These are phyloP conservation scores for Monilinia fructicola DNA, from an alignment of 2,329 filamentous ascomycete species.

Conservation along the genomic window DNA sequence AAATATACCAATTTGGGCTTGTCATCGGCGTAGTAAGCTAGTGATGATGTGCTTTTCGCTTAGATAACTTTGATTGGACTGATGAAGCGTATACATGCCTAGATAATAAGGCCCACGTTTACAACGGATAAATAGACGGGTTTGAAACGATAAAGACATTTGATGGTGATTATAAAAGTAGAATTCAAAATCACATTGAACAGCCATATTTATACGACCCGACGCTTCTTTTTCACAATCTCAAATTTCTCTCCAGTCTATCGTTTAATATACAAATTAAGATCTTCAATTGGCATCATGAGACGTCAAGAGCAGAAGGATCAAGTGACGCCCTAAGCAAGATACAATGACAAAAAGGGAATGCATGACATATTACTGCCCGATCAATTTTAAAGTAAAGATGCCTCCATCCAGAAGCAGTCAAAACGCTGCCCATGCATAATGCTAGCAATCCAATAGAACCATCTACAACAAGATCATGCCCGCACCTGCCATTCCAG, in stretches of 20 bases:
- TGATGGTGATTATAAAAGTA: background rate
- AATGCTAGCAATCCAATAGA: background rate
- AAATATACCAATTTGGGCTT: slow-evolving; percentile 11
- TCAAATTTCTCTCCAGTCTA: slow-evolving; percentile 10
- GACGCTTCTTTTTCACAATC: background rate
- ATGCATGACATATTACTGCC: slow-evolving; percentile 5
- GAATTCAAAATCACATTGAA: background rate
- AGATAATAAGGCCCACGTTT: background rate
- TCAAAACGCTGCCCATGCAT: background rate
- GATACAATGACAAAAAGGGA: background rate
- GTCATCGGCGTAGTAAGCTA: slow-evolving; percentile 17
- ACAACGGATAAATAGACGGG: background rate
- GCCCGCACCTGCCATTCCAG: slow-evolving; percentile 51
- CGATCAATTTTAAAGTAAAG: slow-evolving; percentile 9
- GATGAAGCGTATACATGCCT: background rate
- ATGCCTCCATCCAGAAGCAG: slow-evolving; percentile 15
- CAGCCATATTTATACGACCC: background rate
- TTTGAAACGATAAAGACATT: background rate
- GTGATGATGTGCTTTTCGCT: slow-evolving; percentile 22
- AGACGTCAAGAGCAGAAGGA: background rate
- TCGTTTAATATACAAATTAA: slow-evolving; percentile 24
- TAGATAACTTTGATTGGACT: slow-evolving; percentile 1
- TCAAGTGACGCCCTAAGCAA: slow-evolving; percentile 1
- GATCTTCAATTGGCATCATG: background rate
- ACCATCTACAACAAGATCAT: slow-evolving; percentile 54